A percentile compares a stretch with the other conserved stretches of the same genome.
Evolutionary conservation across 495 filamentous ascomycete species (phyloP).

Genomic region (Cairneyella variabilis): DNA sequence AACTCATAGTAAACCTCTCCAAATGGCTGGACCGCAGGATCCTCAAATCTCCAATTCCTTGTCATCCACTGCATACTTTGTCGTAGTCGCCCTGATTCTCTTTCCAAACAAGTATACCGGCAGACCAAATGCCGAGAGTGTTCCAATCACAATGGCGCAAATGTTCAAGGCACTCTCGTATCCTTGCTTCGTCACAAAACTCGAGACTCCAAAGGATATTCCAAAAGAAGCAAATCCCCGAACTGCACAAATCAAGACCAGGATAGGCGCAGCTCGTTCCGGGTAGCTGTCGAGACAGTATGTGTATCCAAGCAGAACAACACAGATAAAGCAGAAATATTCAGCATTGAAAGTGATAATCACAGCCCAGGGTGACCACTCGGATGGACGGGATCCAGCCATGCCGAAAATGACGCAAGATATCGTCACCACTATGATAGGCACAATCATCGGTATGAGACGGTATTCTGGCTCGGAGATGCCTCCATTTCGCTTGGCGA

Average conservation of each 20-base stretch:
- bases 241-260: constrained; percentile 39
- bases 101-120: constrained; percentile 6
- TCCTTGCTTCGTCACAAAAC: neutral
- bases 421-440: constrained; percentile 30
- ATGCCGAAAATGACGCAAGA: constrained; percentile 32
- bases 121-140: neutral
- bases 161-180: neutral
- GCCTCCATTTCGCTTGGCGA: neutral
- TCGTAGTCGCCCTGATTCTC: neutral
- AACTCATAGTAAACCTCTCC: too few relatives aligned
- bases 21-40: too few relatives aligned
- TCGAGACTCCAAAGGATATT: neutral
- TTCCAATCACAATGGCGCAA: constrained; percentile 1
- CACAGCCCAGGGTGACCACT: constrained; percentile 35
- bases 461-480: neutral
- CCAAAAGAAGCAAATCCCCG: constrained; percentile 37
- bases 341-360: constrained; percentile 32
- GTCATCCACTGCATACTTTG: constrained; percentile 1
- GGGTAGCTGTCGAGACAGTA: constrained; percentile 38
- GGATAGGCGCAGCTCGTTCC: constrained; percentile 30
- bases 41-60: neutral
- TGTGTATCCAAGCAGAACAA: constrained; percentile 37
- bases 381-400: constrained; percentile 27
- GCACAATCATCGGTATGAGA: constrained; percentile 30
- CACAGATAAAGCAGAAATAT: constrained; percentile 37